A percentile compares a stretch with the other conserved stretches of the same genome.
These are phyloP conservation scores for Mycena rebaudengoi DNA, from an alignment of 768 basidiomycete genomes.

Conservation along the genomic window DNA sequence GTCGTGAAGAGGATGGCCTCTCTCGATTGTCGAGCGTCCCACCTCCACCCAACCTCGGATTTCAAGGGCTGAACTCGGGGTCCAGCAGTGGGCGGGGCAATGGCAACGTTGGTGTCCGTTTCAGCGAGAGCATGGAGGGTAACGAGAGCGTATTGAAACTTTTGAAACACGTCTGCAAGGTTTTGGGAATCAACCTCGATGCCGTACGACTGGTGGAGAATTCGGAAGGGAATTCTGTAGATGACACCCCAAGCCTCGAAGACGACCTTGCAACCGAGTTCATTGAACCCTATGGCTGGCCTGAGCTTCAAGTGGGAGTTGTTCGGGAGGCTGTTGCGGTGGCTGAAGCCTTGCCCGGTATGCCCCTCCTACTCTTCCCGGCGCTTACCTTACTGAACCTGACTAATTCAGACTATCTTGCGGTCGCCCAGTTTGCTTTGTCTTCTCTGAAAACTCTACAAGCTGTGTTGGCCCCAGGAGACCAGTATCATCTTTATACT, in stretches of 20 bases:
- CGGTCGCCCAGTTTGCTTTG: conserved; percentile 90
- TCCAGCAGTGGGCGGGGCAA: conserved; percentile 53
- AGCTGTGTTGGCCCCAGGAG: conserved; percentile 70
- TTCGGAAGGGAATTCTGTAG: conserved; percentile 1
- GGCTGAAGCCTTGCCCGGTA: conserved; percentile 91
- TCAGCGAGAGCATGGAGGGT: conserved; percentile 79
- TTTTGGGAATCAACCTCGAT: conserved; percentile 85
- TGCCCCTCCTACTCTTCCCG: conserved; percentile 28
- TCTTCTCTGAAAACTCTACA: conserved; percentile 83
- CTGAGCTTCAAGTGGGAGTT: conserved; percentile 93
- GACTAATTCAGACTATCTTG: conserved; percentile 79
- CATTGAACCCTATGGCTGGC: conserved; percentile 84
- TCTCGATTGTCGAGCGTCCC: conserved; percentile 51
- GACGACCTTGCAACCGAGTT: conserved; percentile 52
- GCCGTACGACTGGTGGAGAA: conserved; percentile 62
- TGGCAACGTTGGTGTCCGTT: conserved; percentile 73
- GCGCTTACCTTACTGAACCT: conserved; percentile 4
- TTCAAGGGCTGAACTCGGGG: conserved; percentile 53
- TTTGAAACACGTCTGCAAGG: conserved; percentile 76
- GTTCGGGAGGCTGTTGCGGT: conserved; percentile 92
- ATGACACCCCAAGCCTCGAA: conserved; percentile 38
- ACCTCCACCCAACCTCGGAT: conserved; percentile 54
- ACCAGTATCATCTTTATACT: conserved; percentile 83
- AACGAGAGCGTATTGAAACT: conserved; percentile 84
- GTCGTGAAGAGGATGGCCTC: conserved; percentile 74